Evolutionary conservation across 805 yeast genomes (phyloP).

Genomic region (Candida maltosa): DNA sequence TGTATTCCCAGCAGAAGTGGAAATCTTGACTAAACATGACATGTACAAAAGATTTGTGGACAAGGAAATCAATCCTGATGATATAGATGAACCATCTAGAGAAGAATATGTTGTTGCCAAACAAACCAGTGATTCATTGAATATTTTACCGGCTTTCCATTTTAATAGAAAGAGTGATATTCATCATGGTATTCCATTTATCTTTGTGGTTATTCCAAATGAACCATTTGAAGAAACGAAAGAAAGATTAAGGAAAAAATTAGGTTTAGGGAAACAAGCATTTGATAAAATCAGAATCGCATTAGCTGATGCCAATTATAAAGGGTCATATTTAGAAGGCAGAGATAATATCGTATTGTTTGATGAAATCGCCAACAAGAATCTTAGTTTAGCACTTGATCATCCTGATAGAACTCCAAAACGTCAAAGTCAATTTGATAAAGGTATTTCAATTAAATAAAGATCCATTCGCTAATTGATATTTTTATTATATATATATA

Average conservation of each 20-base stretch:
- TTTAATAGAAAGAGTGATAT: constrained; percentile 65
- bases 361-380: constrained; percentile 39
- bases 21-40: constrained; percentile 34
- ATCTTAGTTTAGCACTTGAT: constrained; percentile 66
- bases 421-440: constrained; percentile 32
- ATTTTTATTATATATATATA: background rate
- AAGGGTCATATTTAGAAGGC: constrained; percentile 44
- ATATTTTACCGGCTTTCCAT: constrained; percentile 67
- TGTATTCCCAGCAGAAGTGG: constrained; percentile 41
- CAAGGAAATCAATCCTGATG: constrained; percentile 8
- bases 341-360: constrained; percentile 55
- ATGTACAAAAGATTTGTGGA: constrained; percentile 23
- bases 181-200: constrained; percentile 83
- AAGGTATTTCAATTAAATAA: constrained; percentile 36
- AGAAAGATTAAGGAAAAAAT: constrained; percentile 59
- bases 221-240: constrained; percentile 66
- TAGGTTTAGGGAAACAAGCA: constrained; percentile 78
- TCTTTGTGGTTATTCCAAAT: constrained; percentile 64
- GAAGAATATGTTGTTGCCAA: constrained; percentile 22
- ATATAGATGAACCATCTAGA: constrained; percentile 19
- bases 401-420: constrained; percentile 78
- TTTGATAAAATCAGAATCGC: constrained; percentile 75
- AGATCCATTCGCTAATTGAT: too few species aligned
- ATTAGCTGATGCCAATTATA: constrained; percentile 41
- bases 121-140: constrained; percentile 24